Evolutionary conservation across 495 filamentous ascomycete species (phyloP).

Genomic region (Platismatia glauca): DNA sequence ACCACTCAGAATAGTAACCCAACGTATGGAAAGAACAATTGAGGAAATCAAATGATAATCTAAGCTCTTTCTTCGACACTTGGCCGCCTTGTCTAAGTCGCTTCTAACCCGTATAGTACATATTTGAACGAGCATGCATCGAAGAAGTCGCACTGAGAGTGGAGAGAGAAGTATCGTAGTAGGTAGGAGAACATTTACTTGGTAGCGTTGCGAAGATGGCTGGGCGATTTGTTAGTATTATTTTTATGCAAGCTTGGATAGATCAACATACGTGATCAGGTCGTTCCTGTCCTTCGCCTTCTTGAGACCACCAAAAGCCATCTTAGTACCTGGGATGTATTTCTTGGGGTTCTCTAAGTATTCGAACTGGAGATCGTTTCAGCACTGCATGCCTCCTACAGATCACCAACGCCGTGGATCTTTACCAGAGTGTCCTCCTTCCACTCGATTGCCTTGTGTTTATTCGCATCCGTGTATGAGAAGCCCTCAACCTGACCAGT

Average conservation of each 20-base stretch:
- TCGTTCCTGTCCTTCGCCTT: constrained; percentile 99
- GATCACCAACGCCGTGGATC: too few species aligned
- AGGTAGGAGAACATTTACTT: constrained; percentile 21
- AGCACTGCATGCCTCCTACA: background rate
- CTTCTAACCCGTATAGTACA: constrained; percentile 13
- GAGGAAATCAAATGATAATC: background rate
- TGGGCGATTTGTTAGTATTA: constrained; percentile 12
- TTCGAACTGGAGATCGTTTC: constrained; percentile 42
- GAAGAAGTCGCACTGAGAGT: constrained; percentile 1
- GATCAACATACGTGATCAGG: constrained; percentile 80
- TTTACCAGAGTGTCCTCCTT: constrained; percentile 74
- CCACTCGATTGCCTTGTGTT: constrained; percentile 88
- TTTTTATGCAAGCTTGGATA: background rate
- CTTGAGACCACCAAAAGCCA: constrained; percentile 99
- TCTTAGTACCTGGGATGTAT: constrained; percentile 99
- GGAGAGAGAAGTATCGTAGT: constrained; percentile 18
- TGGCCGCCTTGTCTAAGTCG: constrained; percentile 4
- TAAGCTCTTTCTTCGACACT: background rate
- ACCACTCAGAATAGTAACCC: background rate
- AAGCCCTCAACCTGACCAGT: constrained; percentile 84
- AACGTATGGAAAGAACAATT: background rate
- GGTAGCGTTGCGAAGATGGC: constrained; percentile 27
- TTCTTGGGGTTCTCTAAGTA: constrained; percentile 94
- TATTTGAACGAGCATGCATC: constrained; percentile 1
- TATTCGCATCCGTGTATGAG: constrained; percentile 99